A percentile compares a stretch with the other conserved stretches of the same genome.
Evolutionary conservation across 192 early-diverging fungal genomes (phyloP).

Genomic region (Podochytrium sp.): DNA sequence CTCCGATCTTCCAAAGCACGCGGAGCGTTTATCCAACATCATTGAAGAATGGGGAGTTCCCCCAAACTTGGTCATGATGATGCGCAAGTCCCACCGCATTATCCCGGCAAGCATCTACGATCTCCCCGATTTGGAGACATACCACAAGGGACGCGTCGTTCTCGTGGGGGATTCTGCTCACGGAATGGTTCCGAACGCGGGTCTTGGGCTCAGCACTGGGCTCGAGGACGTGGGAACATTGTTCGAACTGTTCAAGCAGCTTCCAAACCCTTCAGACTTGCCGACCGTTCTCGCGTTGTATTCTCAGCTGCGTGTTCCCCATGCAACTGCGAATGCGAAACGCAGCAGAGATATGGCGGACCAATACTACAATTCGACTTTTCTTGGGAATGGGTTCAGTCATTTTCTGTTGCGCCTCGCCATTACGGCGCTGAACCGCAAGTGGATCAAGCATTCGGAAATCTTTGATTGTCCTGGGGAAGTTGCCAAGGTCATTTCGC

Average conservation of each 20-base stretch:
- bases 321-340: neutral
- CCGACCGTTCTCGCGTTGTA: neutral
- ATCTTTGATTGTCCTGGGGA: neutral
- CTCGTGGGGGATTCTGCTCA: slow-evolving; percentile 31
- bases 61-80: neutral
- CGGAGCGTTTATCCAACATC: neutral
- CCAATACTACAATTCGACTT: neutral
- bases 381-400: too few relatives aligned
- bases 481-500: neutral
- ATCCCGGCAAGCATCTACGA: slow-evolving; percentile 12
- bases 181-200: too few relatives aligned
- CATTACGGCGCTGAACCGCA: neutral
- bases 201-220: too few relatives aligned
- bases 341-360: slow-evolving; percentile 3
- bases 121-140: too few relatives aligned
- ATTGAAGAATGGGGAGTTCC: slow-evolving; percentile 14
- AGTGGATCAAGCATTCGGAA: neutral
- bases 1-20: slow-evolving; percentile 9
- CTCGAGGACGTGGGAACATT: too few relatives aligned
- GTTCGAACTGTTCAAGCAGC: slow-evolving; percentile 6
- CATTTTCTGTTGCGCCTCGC: neutral
- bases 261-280: neutral
- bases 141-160: too few relatives aligned
- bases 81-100: neutral
- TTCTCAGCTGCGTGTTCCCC: neutral